Evolutionary conservation across 768 basidiomycete genomes (phyloP), one percentile per base, ranked within the genome.

Genomic region (Lentinus tigrinus): DNA sequence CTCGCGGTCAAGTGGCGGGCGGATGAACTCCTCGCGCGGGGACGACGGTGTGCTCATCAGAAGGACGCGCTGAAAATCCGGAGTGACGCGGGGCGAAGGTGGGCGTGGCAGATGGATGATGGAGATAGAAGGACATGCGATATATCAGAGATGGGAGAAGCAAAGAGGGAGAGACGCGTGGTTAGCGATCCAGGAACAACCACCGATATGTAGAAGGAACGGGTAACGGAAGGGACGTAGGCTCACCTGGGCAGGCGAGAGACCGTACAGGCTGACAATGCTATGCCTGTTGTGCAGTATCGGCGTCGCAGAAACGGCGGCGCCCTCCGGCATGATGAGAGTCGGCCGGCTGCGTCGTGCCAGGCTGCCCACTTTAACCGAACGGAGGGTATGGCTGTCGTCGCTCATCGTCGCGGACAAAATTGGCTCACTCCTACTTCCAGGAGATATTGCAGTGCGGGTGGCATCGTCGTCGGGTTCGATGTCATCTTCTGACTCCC

Each of bases 211-310:
- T n/a, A 19, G 43, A 24, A 19, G 43, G 21, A 26, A 46, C 21
- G 21, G 19, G 21, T 23, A 13, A 14, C 10, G 21, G 19, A 23
- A 44, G 10, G 6, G 24, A n/a, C 19, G 44, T 44, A 53, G 14
- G 60, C 74, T 54, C 67, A 86, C 86, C 77, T 91, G 87, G 31
- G 88, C 87, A 11, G 89, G 87, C 31, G 90, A 90, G 58, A 91
- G 78, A 4, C 85, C 87, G 65, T 89, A 79, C 53, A 90, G 70
- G 64, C 82, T 81, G 52, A 89, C 68, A 46, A 78, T 71, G 70
- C 85, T 89, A 55, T 74, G 80, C 63, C 80, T 81, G 57, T 75
- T 73, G 63, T 82, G 74, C 56, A 87, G 68, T 46, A 72, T 69
- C 13, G 84, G 81, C 11, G 65, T 56, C n/a, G 56, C 48, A 21